Percentiles rank a stretch among this genome's conserved stretches.
Evolutionary conservation across 2,329 filamentous ascomycete genomes (phyloP).

Genomic region (Xylaria sp.): DNA sequence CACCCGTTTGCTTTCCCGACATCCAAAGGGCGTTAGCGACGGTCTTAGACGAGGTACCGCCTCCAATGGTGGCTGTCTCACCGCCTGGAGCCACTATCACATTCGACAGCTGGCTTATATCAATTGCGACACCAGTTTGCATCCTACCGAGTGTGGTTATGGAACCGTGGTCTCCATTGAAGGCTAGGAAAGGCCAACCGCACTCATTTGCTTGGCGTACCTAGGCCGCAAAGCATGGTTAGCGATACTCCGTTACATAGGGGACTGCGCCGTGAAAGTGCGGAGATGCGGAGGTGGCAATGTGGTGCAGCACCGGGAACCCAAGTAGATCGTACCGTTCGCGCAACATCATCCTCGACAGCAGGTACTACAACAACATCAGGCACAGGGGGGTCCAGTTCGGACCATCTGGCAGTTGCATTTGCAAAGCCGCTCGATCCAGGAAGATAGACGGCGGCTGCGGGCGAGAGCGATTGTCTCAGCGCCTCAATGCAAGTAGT

Average conservation of each 20-base stretch:
- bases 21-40: slow-evolving; percentile 45
- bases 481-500: no score
- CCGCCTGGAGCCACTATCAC: slow-evolving; percentile 47
- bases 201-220: no score
- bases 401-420: slow-evolving; percentile 26
- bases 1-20: slow-evolving; percentile 45
- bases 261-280: no score
- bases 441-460: not conserved
- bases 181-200: no score
- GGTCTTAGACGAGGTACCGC: slow-evolving; percentile 46
- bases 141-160: slow-evolving; percentile 7
- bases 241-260: no score
- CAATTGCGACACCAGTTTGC: slow-evolving; percentile 40
- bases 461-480: not conserved
- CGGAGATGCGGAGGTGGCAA: no score
- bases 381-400: slow-evolving; percentile 29
- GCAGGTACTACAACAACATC: slow-evolving; percentile 40
- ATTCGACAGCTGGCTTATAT: slow-evolving; percentile 43
- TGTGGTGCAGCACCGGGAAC: no score
- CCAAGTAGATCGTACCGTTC: slow-evolving; percentile 30
- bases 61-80: slow-evolving; percentile 47
- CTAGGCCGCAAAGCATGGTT: no score
- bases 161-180: slow-evolving; percentile 15
- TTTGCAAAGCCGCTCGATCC: not conserved
- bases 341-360: slow-evolving; percentile 39